phyloP scores from a whole-genome alignment of 345 rosid species.

The Lenwebbia sp. region DNA sequence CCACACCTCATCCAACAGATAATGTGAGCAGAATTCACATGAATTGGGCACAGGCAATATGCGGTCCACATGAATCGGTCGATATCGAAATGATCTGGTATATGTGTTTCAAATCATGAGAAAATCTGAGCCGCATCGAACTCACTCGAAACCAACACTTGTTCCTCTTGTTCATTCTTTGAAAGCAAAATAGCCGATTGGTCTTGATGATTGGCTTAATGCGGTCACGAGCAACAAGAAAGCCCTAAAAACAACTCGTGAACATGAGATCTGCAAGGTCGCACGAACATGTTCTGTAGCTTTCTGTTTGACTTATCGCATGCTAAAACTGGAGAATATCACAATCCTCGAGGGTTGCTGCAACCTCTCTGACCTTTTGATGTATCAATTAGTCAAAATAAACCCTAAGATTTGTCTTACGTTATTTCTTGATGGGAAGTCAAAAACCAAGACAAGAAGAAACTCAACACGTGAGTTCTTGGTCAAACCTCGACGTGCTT shows the following conservation, averaged over 20 bases:
- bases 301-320: not conserved
- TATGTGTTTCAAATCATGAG: not conserved
- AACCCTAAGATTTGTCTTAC: not conserved
- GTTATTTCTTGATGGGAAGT: not conserved
- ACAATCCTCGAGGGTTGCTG: not conserved
- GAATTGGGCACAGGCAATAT: accelerated
- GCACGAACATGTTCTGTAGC: not conserved
- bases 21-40: not conserved
- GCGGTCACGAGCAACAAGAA: accelerated
- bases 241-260: not conserved
- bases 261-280: not conserved
- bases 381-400: not conserved
- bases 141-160: not conserved
- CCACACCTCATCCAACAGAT: not conserved
- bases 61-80: not conserved
- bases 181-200: not conserved
- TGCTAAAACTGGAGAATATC: not conserved
- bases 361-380: not conserved
- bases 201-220: not conserved
- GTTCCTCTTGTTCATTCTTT: not conserved
- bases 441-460: not conserved
- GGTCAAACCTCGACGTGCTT: not conserved
- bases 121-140: not conserved
- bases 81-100: not conserved
- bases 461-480: not conserved